Conservation (phyloP, 139 green algal genomes). For the Tetratostichococcus sp. region DNA sequence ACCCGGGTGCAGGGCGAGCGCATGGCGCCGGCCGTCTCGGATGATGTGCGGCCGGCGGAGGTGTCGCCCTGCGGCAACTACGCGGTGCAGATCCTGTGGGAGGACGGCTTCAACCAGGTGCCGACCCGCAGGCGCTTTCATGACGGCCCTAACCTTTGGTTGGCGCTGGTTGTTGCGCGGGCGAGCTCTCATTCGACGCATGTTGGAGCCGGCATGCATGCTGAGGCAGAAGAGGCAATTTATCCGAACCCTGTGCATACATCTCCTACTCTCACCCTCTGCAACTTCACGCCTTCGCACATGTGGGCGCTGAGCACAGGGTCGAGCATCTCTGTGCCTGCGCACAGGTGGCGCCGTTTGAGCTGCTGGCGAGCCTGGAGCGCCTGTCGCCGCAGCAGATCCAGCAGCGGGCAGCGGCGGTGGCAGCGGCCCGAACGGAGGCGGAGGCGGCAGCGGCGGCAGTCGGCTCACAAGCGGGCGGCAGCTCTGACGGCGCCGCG, state of each 20-base stretch:
- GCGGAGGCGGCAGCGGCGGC: neutral
- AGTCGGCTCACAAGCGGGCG: too few relatives aligned
- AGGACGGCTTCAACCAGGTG: slow-evolving; percentile 79
- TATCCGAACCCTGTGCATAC: too few relatives aligned
- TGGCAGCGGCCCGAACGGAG: neutral
- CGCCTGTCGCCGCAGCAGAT: neutral
- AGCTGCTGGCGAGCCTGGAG: slow-evolving; percentile 7
- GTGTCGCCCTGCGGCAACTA: slow-evolving; percentile 94
- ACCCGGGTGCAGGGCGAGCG: neutral
- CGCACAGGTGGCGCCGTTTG: slow-evolving; percentile 12
- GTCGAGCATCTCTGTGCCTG: neutral
- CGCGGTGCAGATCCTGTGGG: slow-evolving; percentile 79
- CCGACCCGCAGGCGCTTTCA: neutral
- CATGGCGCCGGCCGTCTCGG: slow-evolving; percentile 13
- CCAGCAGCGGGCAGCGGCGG: neutral
- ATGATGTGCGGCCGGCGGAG: slow-evolving; percentile 63
- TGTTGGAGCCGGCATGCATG: too few relatives aligned
- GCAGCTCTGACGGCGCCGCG: neutral
- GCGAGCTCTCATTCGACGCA: neutral
- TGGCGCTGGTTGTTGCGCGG: too few relatives aligned
- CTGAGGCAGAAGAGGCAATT: too few relatives aligned
- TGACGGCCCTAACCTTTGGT: neutral
- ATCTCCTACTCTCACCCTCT: too few relatives aligned
- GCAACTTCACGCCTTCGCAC: too few relatives aligned
- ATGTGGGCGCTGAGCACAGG: too few relatives aligned